Evolutionary conservation across 331 rosid genomes (phyloP).

Genomic region (Prunus yedoensis): DNA sequence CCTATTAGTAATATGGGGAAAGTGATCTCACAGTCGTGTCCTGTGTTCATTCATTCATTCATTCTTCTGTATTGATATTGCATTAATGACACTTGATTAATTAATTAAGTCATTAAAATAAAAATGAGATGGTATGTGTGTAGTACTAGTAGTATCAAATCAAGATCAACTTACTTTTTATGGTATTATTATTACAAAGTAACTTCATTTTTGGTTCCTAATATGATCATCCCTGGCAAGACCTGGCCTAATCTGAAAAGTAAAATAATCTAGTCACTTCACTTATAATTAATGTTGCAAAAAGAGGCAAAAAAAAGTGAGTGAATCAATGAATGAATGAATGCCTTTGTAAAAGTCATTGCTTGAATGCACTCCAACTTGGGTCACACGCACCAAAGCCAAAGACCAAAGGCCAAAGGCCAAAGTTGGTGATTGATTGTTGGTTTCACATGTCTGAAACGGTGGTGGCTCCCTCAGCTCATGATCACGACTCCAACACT

Average conservation of each 20-base stretch:
- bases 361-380: slow-evolving; percentile 51
- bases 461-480: slow-evolving; percentile 69
- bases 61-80: no score
- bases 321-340: slow-evolving; percentile 34
- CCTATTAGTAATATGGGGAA: slow-evolving; percentile 4
- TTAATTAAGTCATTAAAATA: no score
- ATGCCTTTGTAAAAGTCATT: slow-evolving; percentile 51
- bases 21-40: slow-evolving; percentile 17
- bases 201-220: no score
- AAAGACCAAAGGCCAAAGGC: slow-evolving; percentile 31
- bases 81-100: no score
- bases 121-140: no score
- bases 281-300: slow-evolving; percentile 22
- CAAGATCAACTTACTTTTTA: no score
- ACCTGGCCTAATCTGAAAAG: slow-evolving; percentile 2
- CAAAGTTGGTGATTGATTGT: slow-evolving; percentile 24
- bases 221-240: no score
- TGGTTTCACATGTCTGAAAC: slow-evolving; percentile 57
- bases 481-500: slow-evolving; percentile 33
- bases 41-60: neutral
- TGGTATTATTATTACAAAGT: no score
- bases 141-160: no score
- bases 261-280: slow-evolving; percentile 27
- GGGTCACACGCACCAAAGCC: slow-evolving; percentile 35
- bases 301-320: slow-evolving; percentile 35